Base-by-base conservation (phyloP, 2,329 filamentous ascomycete species). In the Alternaria atra region DNA sequence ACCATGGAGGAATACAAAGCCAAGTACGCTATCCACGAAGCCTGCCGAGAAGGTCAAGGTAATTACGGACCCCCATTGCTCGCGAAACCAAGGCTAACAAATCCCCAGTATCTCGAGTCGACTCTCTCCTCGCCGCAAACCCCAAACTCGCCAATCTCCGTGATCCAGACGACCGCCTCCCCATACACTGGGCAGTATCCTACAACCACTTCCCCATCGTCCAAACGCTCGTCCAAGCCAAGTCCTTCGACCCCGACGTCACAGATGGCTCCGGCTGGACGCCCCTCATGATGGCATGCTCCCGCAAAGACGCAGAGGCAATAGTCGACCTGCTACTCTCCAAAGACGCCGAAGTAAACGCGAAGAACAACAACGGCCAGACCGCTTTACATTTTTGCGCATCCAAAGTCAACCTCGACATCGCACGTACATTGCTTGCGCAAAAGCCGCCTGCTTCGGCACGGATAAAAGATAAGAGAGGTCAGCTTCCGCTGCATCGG, bases 141-240 rank as follows among this genome's bases (percentile, higher is more conserved):
- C 89, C 91, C 2, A 94, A 91, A 72, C 86, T 96, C 39, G 89
- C 92, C 27, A 84, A 82, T 59, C 88, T 89, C 72, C 84, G 82
- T 73, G 95, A 99, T 73, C 90, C 92, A 50, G 95, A 99, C 77
- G 92, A 93, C 15, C 91, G 95, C 44, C 87, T 97, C 37, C 90
- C 95, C 2, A 89, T 98, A 58, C 95, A 99, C 83, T 99, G 95
- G 95, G 94, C 95, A 0, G 88, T 89, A 2, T 95, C 94, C 23
- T 91, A 91, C 78, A 96, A 95, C 76, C 90, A 89, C 68, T 80
- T 90, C 6, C 86, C 89, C 25, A 93, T 97, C 60, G 89, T 92
- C 17, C 84, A 90, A 51, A 77, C 94, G 20, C 84, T 98, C 4
- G 85, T 91, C 2, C 85, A 91, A 57, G 83, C 84, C 63, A 89